Base-by-base conservation (phyloP, 345 rosid genomes). In the Salix brachista region DNA sequence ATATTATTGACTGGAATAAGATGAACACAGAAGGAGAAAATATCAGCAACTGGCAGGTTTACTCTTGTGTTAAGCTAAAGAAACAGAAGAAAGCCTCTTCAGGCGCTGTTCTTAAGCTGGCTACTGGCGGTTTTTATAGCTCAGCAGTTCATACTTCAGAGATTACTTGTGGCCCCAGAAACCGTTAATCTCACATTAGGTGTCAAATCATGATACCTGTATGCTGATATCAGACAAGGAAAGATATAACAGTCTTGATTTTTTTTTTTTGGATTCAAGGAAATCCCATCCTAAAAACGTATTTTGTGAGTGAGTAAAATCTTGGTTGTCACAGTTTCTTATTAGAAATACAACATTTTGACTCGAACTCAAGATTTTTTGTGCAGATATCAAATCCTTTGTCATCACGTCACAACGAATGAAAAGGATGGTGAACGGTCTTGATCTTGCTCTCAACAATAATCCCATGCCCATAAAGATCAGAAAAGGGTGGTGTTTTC, bases 81-180 rank as follows among this genome's bases (percentile, higher is more conserved):
- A 71, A 67, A 80, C 78, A 36, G 73, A 78, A 72, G 80, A 72
- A 62, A 86, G 30, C 73, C 77, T 36, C 66, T 36, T 75, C 67
- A 78, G 68, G 36, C 34, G 50, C 71, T 80, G 83, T 81, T 72
- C 52, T 36, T 66, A 67, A 69, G 80, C 76, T 77, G 58, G 85
- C 76, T 80, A 77, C 72, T 60, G 69, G 80, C 77, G 21, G 86
- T 77, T 66, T 78, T 80, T 58, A 73, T 73, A 73, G 84, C 77
- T 79, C 81, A 62, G 88, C 81, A 87, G 80, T 77, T 77, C 64
- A 58, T 36, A 36, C 37, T 36, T 36, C 37, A 36, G 37, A 71
- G 75, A 62, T 77, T 65, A 77, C 80, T 77, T 77, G 80, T 71
- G 56, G 71, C 39, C 80, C 75, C 65, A 71, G 75, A 46, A 65